Base-by-base conservation (phyloP, 2,329 filamentous ascomycete species). In the Xylaria digitata region DNA sequence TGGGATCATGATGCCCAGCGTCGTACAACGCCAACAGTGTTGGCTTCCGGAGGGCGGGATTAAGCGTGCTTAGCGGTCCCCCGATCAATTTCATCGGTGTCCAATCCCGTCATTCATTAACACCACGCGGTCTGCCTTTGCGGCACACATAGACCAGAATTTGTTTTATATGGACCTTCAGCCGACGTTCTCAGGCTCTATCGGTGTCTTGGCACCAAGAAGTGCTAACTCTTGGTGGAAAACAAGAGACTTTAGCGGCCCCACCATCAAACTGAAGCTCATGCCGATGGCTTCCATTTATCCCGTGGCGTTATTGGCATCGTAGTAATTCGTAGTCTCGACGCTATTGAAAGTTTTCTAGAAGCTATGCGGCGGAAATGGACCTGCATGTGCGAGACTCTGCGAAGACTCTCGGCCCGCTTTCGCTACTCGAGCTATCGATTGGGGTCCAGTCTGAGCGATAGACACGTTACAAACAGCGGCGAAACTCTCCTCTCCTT, bases 311-410 rank as follows among this genome's bases (percentile, higher is more conserved):
- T 32, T 42, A 45, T 61, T 13, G 13, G 40, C 52, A 30, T 61
- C 30, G 30, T 58, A 42, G 61, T n/a, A 30, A 50, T 49, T n/a
- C 43, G 52, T 26, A 19, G 40, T 32, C 2, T 42, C 13, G 52
- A 15, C 45, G n/a, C 61, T 40, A 65, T 52, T 30, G 42, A 64
- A 56, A 54, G 17, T 5, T 6, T 67, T 65, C 65, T 65, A 65
- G 65, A 67, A 67, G 52, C 32, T 23, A 48, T 64, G 9, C 1
- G n/a, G n/a, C n/a, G 34, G 19, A 40, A 49, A 19, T 65, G n/a
- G 15, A 21, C 19, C 37, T 34, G 3, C 30, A 48, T 40, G 11
- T 21, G 13, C 23, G 11, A 19, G 5, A 19, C 15, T 34, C 6
- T 13, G 40, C 30, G 21, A 34, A 11, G 26, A n/a, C 21, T 55